Evolutionary conservation across 1,284 basidiomycete species (phyloP), one percentile per base, ranked within the genome.

Genomic region (Trametes pubescens): DNA sequence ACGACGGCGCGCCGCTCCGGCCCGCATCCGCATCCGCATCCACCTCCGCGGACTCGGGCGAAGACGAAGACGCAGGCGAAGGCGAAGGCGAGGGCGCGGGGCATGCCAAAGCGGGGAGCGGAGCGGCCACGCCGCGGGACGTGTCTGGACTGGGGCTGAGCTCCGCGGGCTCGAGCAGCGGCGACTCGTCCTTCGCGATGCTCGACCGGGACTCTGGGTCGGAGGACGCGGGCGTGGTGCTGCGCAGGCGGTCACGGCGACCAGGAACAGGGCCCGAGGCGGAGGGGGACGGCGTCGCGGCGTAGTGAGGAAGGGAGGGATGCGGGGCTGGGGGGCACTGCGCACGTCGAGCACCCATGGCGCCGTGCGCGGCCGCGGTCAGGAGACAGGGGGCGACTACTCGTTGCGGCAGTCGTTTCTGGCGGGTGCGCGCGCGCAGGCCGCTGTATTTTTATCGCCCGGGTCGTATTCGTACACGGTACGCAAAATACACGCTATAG

Each of bases 121-220:
- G 49, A 62, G 55, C 60, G 44, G 59, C 62, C 54, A 52, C 57
- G 56, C 62, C 46, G 62, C 54, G 64, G 54, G 62, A 58, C 56
- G 52, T 53, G 48, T 68, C 69, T 51, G 62, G 62, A 18, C 66
- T 57, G 54, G 57, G 49, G 29, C 2, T 32, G 49, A 51, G 51
- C 11, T 69, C 68, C 48, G 56, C 55, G 32, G 70, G 65, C 51
- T 74, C 74, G 55, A 74, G 71, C 67, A 73, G 74, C 53, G 72
- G 72, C 53, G 75, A 72, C 52, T 72, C 71, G 43, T 76, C 74
- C 54, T 77, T 71, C 53, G 70, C 76, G 51, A 59, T 76, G 57
- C 58, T 76, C 57, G 78, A 77, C 55, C 73, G 68, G 54, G 77
- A 77, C 57, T 72, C 73, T 62, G 73, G 74, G 56, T 72, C 75